Evolutionary conservation across 306 rosid species (phyloP).

Genomic region (Cotoneaster glaucophyllus): DNA sequence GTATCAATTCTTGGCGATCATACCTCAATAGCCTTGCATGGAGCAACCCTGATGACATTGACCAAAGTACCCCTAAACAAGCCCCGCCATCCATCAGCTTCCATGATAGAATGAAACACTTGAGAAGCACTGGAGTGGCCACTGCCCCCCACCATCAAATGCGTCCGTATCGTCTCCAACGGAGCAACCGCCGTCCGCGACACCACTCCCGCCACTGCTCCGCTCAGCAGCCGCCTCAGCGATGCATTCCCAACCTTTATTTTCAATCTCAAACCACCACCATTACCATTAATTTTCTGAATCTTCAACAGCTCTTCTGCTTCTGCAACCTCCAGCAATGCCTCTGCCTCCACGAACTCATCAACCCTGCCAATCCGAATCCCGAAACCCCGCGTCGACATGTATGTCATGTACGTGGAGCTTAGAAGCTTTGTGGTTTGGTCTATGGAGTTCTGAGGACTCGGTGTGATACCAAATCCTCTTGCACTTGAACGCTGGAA

Average conservation of each 20-base stretch:
- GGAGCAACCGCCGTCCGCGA: conserved; percentile 57
- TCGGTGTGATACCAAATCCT: conserved; percentile 23
- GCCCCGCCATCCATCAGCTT: conserved; percentile 59
- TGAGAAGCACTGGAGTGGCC: conserved; percentile 28
- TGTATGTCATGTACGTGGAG: conserved; percentile 18
- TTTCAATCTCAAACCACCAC: conserved; percentile 31
- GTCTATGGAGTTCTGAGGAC: conserved; percentile 8
- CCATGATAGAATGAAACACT: conserved; percentile 49
- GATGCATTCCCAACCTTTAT: conserved; percentile 46
- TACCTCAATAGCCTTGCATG: conserved; percentile 68
- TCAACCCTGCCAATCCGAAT: background rate
- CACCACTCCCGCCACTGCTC: conserved; percentile 65
- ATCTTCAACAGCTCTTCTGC: conserved; percentile 5
- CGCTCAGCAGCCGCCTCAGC: conserved; percentile 51
- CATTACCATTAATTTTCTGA: background rate
- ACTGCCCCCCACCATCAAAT: conserved; percentile 57
- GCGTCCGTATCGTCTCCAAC: conserved; percentile 54
- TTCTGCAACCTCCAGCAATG: conserved; percentile 16
- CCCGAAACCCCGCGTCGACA: conserved; percentile 6
- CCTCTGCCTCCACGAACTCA: conserved; percentile 8
- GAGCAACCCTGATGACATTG: conserved; percentile 53
- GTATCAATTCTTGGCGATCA: background rate
- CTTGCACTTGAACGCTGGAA: conserved; percentile 26
- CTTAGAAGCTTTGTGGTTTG: conserved; percentile 7
- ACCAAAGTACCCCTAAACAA: conserved; percentile 51